These are phyloP conservation scores for Caryopteris hybrid DNA, from an alignment of 305 asterid species.

Conservation along the genomic window DNA sequence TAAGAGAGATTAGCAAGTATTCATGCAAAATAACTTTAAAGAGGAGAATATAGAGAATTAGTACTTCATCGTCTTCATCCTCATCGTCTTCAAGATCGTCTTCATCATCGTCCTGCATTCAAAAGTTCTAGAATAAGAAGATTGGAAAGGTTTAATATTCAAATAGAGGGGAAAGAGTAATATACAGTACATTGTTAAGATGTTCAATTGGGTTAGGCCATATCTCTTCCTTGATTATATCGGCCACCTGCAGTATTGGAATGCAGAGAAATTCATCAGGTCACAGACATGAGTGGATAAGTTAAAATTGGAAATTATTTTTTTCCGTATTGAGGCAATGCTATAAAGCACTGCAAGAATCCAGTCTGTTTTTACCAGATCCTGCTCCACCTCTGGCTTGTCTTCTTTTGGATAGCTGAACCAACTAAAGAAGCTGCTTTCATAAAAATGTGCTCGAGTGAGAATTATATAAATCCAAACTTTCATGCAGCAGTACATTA, in stretches of 20 bases:
- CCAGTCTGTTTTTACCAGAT: slow-evolving; percentile 40
- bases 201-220: slow-evolving; percentile 57
- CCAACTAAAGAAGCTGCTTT: slow-evolving; percentile 69
- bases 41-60: background rate
- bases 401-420: slow-evolving; percentile 41
- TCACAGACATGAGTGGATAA: background rate
- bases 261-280: background rate
- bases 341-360: background rate
- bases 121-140: slow-evolving; percentile 13
- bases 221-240: slow-evolving; percentile 51
- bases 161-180: background rate
- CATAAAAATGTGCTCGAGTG: slow-evolving; percentile 10
- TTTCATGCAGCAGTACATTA: background rate
- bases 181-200: slow-evolving; percentile 28
- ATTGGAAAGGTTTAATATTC: background rate
- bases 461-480: slow-evolving; percentile 5
- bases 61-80: slow-evolving; percentile 36
- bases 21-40: slow-evolving; percentile 11
- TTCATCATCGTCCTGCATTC: slow-evolving; percentile 45
- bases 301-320: too few relatives aligned
- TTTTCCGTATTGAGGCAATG: background rate
- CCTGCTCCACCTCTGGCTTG: slow-evolving; percentile 32
- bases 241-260: slow-evolving; percentile 48
- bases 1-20: background rate
- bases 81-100: slow-evolving; percentile 38